These are phyloP conservation scores for Eimeria zaria DNA, from an alignment of 169 alveolate genomes.

Conservation along the genomic window DNA sequence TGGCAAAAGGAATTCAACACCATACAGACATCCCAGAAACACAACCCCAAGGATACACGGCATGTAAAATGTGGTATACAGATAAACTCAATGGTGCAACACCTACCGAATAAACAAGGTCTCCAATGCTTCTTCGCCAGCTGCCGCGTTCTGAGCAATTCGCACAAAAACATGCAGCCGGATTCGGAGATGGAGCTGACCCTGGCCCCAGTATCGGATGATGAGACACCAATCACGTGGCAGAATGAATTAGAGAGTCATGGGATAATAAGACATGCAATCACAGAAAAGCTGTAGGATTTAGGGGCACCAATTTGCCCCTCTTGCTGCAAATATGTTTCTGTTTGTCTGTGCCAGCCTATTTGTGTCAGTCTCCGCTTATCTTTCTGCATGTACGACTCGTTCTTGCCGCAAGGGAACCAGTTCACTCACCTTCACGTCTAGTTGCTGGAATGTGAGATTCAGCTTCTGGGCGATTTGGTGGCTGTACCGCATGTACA, in stretches of 20 bases:
- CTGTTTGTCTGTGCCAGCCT: background rate
- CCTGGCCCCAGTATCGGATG: background rate
- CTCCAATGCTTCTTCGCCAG: constrained; percentile 53
- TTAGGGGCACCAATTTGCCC: no score
- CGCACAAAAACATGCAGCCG: background rate
- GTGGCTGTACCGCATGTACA: constrained; percentile 24
- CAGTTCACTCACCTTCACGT: constrained; percentile 10
- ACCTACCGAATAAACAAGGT: constrained; percentile 45
- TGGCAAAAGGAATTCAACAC: background rate
- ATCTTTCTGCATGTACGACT: background rate
- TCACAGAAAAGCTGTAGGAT: no score
- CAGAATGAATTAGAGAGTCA: background rate
- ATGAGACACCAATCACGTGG: background rate
- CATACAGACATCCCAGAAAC: background rate
- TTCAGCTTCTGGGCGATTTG: constrained; percentile 52
- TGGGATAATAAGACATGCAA: background rate
- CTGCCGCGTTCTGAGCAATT: constrained; percentile 22
- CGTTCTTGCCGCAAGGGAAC: background rate
- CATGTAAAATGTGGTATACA: background rate
- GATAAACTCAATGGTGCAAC: no score
- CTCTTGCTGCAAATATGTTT: background rate
- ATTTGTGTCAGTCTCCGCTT: background rate
- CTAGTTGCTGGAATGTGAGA: constrained; percentile 40
- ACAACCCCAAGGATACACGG: background rate
- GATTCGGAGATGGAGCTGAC: background rate